Base-by-base conservation (phyloP, 208 protist genomes). In the Trypanosoma congolense region DNA sequence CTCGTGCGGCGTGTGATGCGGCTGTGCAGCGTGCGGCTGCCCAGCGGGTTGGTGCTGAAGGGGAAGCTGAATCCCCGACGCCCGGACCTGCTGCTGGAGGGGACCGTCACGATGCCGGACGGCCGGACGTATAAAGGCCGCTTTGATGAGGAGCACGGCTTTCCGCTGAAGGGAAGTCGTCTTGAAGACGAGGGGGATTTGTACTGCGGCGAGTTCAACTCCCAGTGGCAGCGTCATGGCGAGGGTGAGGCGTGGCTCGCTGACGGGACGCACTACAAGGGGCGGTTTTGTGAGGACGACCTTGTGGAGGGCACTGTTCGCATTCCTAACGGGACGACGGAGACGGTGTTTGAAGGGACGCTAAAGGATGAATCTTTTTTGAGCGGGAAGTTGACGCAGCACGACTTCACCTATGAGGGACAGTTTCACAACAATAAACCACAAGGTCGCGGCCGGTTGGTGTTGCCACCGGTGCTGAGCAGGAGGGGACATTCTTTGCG, bases 151-250 rank as follows among this genome's bases (percentile, higher is more conserved):
- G 8, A 47, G 14, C 21, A 58, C 6, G 85, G 83, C n/a, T 80
- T 77, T 59, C 89, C 87, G 0, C 71, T 93, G 3, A 33, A 62
- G 2, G 87, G 86, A 4, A 81, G 76, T 36, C 65, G 88, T 40
- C 73, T 96, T 18, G 82, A 93, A 55, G 90, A 96, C 33, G 90
- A 96, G 42, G 90, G 90, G 1, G 83, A 93, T 51, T 45, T 92
- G 4, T 96, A 96, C 63, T 51, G 65, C n/a, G 90, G 90, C 8
- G 72, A 54, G 12, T 96, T 91, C 63, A 95, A 96, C 60, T 28
- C 25, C 0, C 52, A 69, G 35, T 96, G 90, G 88, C 83, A 95
- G 73, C 85, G 90, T 10, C 73, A 95, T 21, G 90, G 90, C 14
- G 28, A 56, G 2, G 90, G 90, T 5, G 78, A 90, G 65, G 85